These are phyloP conservation scores for Tetrahymena elliotti DNA, from an alignment of 73 alveolate genomes.

Conservation along the genomic window DNA sequence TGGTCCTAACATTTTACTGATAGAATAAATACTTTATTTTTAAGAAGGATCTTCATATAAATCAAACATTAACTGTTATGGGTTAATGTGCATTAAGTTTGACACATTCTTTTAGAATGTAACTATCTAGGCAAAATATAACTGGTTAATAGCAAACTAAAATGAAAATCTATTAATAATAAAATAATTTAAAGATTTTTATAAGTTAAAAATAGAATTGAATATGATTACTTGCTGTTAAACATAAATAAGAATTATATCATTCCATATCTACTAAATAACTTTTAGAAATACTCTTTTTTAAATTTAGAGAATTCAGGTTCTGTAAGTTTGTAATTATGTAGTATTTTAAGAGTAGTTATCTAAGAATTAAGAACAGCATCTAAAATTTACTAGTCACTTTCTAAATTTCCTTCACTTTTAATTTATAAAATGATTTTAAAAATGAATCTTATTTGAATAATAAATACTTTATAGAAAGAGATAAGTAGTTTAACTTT, in stretches of 20 bases:
- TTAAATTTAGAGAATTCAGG: neutral
- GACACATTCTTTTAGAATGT: neutral
- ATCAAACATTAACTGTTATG: neutral
- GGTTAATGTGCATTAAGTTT: neutral
- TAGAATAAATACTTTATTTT: neutral
- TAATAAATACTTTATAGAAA: neutral
- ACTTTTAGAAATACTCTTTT: neutral
- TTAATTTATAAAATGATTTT: neutral
- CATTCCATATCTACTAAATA: neutral
- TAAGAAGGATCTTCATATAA: neutral
- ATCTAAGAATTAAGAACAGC: neutral
- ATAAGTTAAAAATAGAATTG: too few species aligned
- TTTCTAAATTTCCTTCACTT: neutral
- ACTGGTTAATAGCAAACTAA: neutral
- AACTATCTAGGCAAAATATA: neutral
- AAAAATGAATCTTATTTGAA: neutral
- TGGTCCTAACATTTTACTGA: neutral
- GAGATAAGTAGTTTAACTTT: neutral
- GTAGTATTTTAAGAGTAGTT: neutral
- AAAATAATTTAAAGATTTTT: neutral
- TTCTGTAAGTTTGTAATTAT: neutral
- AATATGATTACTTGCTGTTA: neutral
- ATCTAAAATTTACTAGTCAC: neutral
- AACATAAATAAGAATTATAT: neutral
- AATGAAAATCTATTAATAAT: neutral